Percentiles rank a stretch among this genome's conserved stretches.
These are phyloP conservation scores for Oryza nivara DNA, from an alignment of 176 grass and related monocot species.

Conservation along the genomic window DNA sequence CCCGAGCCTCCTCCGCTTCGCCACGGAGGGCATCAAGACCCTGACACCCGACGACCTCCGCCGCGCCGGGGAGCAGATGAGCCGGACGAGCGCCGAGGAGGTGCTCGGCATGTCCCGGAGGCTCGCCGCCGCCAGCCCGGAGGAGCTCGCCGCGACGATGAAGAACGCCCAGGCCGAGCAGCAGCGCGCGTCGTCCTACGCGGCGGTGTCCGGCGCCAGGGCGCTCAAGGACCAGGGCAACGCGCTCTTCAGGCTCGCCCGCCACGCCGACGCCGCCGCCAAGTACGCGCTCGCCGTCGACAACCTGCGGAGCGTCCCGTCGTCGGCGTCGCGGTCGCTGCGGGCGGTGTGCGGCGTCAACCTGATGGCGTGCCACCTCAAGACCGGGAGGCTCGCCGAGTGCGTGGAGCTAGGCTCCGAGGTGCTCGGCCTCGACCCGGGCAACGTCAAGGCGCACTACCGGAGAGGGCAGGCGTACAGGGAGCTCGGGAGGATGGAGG, in stretches of 20 bases:
- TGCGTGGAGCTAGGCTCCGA: conserved; percentile 87
- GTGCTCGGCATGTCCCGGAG: conserved; percentile 81
- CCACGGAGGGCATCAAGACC: conserved; percentile 87
- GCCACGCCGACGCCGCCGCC: conserved; percentile 71
- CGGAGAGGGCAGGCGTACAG: conserved; percentile 93
- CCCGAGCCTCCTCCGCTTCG: conserved; percentile 71
- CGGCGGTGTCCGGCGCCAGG: conserved; percentile 57
- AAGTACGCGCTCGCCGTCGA: conserved; percentile 88
- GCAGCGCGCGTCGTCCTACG: conserved; percentile 52
- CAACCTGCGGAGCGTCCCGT: conserved; percentile 64
- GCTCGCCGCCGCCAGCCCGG: conserved; percentile 69
- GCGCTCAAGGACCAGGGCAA: conserved; percentile 88
- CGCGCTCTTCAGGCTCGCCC: conserved; percentile 61
- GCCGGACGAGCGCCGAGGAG: conserved; percentile 67
- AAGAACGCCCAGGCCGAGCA: conserved; percentile 84
- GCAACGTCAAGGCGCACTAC: conserved; percentile 95
- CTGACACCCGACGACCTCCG: conserved; percentile 76
- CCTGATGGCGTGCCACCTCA: conserved; percentile 95
- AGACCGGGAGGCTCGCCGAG: conserved; percentile 64
- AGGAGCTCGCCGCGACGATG: conserved; percentile 79
- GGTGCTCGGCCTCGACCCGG: conserved; percentile 69
- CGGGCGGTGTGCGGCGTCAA: conserved; percentile 84
- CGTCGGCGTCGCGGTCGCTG: conserved; percentile 45
- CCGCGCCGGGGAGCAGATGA: conserved; percentile 78
- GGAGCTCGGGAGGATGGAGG: conserved; percentile 78